These are phyloP conservation scores for Melastoma malabathricum DNA, from an alignment of 345 rosid species.

Conservation along the genomic window DNA sequence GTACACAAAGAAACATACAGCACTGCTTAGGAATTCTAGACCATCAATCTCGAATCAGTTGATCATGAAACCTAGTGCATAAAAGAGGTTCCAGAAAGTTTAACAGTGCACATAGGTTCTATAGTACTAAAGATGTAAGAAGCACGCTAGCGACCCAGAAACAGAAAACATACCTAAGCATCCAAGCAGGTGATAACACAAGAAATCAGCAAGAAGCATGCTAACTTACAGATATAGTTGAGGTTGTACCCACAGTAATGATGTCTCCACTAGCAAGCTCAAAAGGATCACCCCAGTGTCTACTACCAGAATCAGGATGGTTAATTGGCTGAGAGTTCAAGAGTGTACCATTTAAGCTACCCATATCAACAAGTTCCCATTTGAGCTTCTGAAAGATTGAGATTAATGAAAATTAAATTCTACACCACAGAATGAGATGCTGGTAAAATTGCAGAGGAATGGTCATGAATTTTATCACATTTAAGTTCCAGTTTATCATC, in stretches of 20 bases:
- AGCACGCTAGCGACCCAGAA: no score
- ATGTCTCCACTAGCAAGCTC: conserved; percentile 75
- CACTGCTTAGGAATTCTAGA: no score
- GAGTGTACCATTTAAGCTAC: conserved; percentile 95
- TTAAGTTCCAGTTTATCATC: conserved; percentile 72
- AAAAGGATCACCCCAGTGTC: conserved; percentile 64
- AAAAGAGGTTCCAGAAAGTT: no score
- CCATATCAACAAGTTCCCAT: conserved; percentile 97
- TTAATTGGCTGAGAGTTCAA: conserved; percentile 56
- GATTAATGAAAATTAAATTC: no score
- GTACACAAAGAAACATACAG: no score
- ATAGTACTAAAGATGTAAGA: no score
- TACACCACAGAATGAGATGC: neutral
- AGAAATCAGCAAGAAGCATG: neutral
- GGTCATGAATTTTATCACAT: conserved; percentile 30
- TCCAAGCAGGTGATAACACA: no score
- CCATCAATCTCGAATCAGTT: no score
- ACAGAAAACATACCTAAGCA: no score
- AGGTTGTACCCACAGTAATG: conserved; percentile 78
- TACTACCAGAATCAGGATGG: conserved; percentile 54
- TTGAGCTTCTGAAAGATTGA: conserved; percentile 48
- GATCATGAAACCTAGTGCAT: no score
- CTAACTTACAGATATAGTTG: conserved; percentile 54
- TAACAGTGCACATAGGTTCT: no score
- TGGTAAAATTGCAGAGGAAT: conserved; percentile 8